Evolutionary conservation across 257 asterid genomes (phyloP).

Genomic region (Pogostemon cablin): DNA sequence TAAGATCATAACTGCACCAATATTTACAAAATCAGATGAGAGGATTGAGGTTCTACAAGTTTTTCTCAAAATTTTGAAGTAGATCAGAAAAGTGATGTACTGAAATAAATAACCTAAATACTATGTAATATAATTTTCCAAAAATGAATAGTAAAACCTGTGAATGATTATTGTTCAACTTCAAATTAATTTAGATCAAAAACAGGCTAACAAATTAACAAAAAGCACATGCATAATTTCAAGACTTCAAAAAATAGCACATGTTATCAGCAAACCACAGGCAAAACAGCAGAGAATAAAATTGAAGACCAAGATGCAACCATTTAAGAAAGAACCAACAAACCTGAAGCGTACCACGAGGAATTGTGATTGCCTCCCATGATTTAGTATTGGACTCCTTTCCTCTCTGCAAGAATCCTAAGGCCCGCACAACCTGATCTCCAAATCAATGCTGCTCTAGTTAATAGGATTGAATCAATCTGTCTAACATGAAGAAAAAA

Average conservation of each 20-base stretch:
- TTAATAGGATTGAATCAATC: conserved; percentile 18
- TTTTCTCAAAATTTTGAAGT: neutral
- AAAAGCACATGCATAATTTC: conserved; percentile 10
- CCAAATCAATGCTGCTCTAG: conserved; percentile 36
- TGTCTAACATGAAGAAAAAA: conserved; percentile 6
- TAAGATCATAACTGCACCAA: neutral
- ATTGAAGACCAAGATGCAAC: conserved; percentile 19
- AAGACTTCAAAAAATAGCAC: conserved; percentile 14
- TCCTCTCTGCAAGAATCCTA: conserved; percentile 74
- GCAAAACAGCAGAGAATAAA: conserved; percentile 5
- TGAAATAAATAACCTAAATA: too few relatives aligned
- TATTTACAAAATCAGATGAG: neutral
- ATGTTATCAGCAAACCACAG: conserved; percentile 22
- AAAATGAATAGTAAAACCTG: neutral
- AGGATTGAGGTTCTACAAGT: conserved; percentile 11
- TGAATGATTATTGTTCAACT: conserved; percentile 19
- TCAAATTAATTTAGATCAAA: conserved; percentile 25
- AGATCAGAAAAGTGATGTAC: neutral
- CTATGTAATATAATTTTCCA: neutral
- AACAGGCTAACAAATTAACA: conserved; percentile 26
- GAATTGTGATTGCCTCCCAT: conserved; percentile 87
- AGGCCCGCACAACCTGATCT: conserved; percentile 91
- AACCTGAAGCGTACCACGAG: conserved; percentile 99
- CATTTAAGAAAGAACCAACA: conserved; percentile 49
- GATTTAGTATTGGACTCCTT: conserved; percentile 50